phyloP scores from a whole-genome alignment of 768 basidiomycete genomes.

The Termitomyces sp. region DNA sequence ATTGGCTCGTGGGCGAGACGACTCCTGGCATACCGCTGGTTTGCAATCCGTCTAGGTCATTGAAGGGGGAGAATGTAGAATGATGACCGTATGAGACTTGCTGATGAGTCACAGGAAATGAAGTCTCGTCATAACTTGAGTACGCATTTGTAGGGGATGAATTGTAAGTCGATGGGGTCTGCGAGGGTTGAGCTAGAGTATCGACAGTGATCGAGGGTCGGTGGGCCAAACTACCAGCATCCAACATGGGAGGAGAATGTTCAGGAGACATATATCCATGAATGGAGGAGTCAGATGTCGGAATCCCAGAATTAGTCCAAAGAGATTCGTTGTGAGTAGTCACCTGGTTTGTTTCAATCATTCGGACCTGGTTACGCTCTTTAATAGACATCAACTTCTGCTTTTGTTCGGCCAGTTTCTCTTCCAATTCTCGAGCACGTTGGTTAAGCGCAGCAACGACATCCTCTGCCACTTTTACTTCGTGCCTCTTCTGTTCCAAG shows the following conservation, averaged over 20 bases:
- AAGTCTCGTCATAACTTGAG: slow-evolving; percentile 37
- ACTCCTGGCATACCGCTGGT: slow-evolving; percentile 19
- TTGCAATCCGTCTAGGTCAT: slow-evolving; percentile 32
- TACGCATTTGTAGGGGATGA: slow-evolving; percentile 28
- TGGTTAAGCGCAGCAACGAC: slow-evolving; percentile 57
- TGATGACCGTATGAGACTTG: slow-evolving; percentile 8
- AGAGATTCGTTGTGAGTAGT: slow-evolving; percentile 16
- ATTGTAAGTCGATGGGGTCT: slow-evolving; percentile 24
- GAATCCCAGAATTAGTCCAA: slow-evolving; percentile 13
- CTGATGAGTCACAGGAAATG: slow-evolving; percentile 26
- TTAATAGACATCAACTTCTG: slow-evolving; percentile 55
- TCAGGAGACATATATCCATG: slow-evolving; percentile 17
- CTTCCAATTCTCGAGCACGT: slow-evolving; percentile 73
- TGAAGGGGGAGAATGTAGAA: slow-evolving; percentile 51
- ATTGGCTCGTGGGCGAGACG: slow-evolving; percentile 40
- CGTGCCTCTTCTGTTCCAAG: slow-evolving; percentile 54
- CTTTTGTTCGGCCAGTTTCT: slow-evolving; percentile 60
- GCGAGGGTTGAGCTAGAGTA: slow-evolving; percentile 20
- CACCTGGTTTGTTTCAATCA: slow-evolving; percentile 31
- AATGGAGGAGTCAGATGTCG: slow-evolving; percentile 2
- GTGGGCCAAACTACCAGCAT: slow-evolving; percentile 5
- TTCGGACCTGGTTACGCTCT: slow-evolving; percentile 52
- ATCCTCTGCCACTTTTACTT: slow-evolving; percentile 66
- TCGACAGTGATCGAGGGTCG: slow-evolving; percentile 15
- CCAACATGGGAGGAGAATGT: slow-evolving; percentile 5